Evolutionary conservation across 768 basidiomycete species (phyloP).

Genomic region (Aureoboletus auriporus): DNA sequence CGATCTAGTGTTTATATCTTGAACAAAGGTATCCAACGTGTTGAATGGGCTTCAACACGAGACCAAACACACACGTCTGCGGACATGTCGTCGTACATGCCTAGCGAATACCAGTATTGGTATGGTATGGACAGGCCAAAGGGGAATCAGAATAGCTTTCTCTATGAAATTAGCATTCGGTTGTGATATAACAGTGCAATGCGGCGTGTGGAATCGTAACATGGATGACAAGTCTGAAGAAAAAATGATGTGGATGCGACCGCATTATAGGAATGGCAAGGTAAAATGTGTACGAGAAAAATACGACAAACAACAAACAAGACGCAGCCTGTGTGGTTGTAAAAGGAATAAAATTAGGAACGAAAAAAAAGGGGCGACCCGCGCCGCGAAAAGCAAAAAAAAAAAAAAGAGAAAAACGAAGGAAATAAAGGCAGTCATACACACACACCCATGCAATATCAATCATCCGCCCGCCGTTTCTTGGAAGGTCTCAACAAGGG

Average conservation of each 20-base stretch:
- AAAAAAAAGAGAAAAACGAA: background rate
- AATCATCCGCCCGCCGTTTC: slow-evolving; percentile 30
- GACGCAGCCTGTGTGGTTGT: background rate
- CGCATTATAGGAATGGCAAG: no score
- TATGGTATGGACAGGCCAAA: slow-evolving; percentile 28
- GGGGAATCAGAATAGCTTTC: background rate
- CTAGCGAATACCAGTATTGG: slow-evolving; percentile 36
- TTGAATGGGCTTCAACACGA: slow-evolving; percentile 53
- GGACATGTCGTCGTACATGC: slow-evolving; percentile 54
- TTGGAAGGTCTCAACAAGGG: slow-evolving; percentile 19
- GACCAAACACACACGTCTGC: slow-evolving; percentile 50
- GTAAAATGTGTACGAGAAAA: background rate
- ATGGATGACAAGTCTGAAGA: no score
- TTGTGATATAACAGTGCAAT: no score
- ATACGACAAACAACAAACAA: background rate
- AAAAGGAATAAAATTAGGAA: slow-evolving; percentile 17
- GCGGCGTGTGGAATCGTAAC: no score
- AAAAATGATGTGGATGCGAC: no score
- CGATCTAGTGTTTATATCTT: slow-evolving; percentile 75
- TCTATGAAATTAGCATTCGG: no score
- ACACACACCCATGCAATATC: background rate
- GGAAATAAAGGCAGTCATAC: background rate
- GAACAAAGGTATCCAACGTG: slow-evolving; percentile 51
- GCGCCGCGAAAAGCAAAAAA: background rate
- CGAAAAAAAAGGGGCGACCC: background rate